These are phyloP conservation scores for Podila horticola DNA, from an alignment of 192 early-diverging fungal species.

Conservation along the genomic window DNA sequence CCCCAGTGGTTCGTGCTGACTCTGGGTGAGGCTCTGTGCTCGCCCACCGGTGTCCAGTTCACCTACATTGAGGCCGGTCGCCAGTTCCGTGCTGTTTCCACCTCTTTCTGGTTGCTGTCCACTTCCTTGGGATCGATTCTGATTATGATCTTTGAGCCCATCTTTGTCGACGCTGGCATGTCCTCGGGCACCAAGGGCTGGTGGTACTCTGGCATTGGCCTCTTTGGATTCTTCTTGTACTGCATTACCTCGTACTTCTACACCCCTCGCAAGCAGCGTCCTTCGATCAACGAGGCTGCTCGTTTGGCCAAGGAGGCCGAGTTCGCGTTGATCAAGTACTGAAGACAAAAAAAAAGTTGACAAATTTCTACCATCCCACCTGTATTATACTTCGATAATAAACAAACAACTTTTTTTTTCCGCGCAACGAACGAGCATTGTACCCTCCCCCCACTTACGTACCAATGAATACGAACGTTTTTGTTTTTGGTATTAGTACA, in stretches of 20 bases:
- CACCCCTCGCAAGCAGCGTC: conserved; percentile 36
- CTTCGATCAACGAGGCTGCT: conserved; percentile 50
- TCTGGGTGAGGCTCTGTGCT: conserved; percentile 65
- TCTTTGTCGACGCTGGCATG: conserved; percentile 10
- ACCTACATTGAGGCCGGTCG: conserved; percentile 73
- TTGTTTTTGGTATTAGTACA: too few relatives aligned
- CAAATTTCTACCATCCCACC: too few relatives aligned
- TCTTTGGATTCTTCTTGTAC: conserved; percentile 48
- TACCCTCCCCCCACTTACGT: too few relatives aligned
- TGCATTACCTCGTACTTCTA: conserved; percentile 32
- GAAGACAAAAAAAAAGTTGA: too few relatives aligned
- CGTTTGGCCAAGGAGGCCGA: conserved; percentile 43
- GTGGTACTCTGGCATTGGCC: conserved; percentile 44
- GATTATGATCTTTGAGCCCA: conserved; percentile 44
- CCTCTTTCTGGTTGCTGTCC: conserved; percentile 66
- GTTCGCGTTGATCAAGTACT: conserved; percentile 25
- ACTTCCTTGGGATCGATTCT: conserved; percentile 55
- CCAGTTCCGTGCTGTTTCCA: conserved; percentile 63
- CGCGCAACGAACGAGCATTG: too few relatives aligned
- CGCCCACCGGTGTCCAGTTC: conserved; percentile 71
- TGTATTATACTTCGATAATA: too few relatives aligned
- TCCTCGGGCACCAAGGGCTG: conserved; percentile 20
- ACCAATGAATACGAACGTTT: too few relatives aligned
- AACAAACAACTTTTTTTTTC: too few relatives aligned
- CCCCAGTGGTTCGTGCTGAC: conserved; percentile 67